Evolutionary conservation across 257 asterid genomes (phyloP).

Genomic region (Solanum etuberosum): DNA sequence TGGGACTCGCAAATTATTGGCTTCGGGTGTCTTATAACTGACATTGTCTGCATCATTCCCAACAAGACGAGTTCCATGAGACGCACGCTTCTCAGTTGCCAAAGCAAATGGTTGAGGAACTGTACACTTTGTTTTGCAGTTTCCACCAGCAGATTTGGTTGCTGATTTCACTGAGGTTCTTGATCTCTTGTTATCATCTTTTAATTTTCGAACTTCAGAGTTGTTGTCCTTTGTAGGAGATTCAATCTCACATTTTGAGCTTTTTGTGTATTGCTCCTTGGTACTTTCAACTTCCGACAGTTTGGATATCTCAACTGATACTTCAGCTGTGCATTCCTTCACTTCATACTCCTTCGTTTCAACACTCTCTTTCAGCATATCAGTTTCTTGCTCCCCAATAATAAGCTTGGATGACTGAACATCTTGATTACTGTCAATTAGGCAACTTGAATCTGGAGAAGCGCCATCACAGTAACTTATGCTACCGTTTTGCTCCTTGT

Average conservation of each 20-base stretch:
- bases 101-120: constrained; percentile 84
- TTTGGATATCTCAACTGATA: constrained; percentile 19
- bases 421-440: constrained; percentile 10
- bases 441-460: constrained; percentile 18
- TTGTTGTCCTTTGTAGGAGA: constrained; percentile 4
- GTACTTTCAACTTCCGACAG: constrained; percentile 11
- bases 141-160: constrained; percentile 29
- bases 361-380: constrained; percentile 19
- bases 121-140: constrained; percentile 56
- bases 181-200: constrained; percentile 25
- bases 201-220: constrained; percentile 20
- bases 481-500: constrained; percentile 59
- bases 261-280: constrained; percentile 13
- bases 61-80: constrained; percentile 33
- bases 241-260: constrained; percentile 9
- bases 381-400: constrained; percentile 26
- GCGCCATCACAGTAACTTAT: constrained; percentile 24
- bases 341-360: constrained; percentile 47
- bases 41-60: constrained; percentile 33
- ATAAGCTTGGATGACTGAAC: constrained; percentile 19
- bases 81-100: constrained; percentile 81
- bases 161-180: constrained; percentile 26
- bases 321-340: constrained; percentile 52
- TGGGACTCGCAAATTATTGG: constrained; percentile 10
- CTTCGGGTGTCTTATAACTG: constrained; percentile 14